These are phyloP conservation scores for Lycium ferocissimum DNA, from an alignment of 257 asterid species.

Conservation along the genomic window DNA sequence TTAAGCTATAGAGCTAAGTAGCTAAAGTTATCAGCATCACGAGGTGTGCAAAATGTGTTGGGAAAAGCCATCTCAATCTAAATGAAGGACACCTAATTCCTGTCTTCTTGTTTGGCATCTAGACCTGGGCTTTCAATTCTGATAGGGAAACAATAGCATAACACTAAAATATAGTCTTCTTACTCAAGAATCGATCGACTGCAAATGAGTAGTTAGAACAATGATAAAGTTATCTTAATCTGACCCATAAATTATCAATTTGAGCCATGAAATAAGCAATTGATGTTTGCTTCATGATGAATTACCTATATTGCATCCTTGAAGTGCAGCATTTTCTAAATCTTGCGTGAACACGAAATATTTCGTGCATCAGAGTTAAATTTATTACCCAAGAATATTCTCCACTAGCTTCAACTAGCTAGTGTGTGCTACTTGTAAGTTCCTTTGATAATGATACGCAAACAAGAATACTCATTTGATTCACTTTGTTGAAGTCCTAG, in stretches of 20 bases:
- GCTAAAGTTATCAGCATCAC: not conserved
- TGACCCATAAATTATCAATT: not conserved
- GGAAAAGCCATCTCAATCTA: constrained; percentile 19
- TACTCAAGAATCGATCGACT: not conserved
- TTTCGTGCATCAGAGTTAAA: not conserved
- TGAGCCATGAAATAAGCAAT: too few species aligned
- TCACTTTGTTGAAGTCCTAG: not conserved
- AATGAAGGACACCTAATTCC: not conserved
- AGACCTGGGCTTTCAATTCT: constrained; percentile 4
- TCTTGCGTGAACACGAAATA: not conserved
- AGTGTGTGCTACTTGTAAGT: not conserved
- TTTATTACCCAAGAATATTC: not conserved
- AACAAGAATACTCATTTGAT: not conserved
- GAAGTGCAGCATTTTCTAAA: too few species aligned
- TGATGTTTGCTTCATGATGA: too few species aligned
- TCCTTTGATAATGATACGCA: not conserved
- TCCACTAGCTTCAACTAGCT: not conserved
- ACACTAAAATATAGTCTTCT: not conserved
- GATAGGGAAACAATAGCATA: not conserved
- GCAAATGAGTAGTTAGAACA: not conserved
- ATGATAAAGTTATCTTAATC: not conserved
- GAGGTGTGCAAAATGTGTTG: not conserved
- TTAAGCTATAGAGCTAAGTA: not conserved
- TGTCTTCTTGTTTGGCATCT: not conserved
- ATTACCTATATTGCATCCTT: too few species aligned